phyloP scores from a whole-genome alignment of 768 basidiomycete genomes.

The Trametes cingulata region DNA sequence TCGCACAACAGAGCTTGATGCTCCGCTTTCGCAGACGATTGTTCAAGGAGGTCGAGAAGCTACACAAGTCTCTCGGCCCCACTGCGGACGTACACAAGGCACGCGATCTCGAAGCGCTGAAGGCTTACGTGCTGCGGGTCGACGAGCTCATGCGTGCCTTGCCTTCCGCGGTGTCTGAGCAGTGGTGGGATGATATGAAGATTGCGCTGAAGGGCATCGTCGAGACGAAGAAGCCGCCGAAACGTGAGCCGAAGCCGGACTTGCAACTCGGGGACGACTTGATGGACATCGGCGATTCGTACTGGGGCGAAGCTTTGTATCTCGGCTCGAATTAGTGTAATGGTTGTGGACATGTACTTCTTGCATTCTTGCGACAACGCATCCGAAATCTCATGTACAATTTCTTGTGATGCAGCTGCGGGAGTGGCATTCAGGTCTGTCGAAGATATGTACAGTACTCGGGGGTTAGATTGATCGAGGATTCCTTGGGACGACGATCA shows the following conservation, averaged over 20 bases:
- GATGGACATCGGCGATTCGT: not conserved
- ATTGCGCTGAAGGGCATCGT: conserved; percentile 26
- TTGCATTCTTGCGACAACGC: too few species aligned
- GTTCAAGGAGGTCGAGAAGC: conserved; percentile 6
- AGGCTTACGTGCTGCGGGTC: conserved; percentile 13
- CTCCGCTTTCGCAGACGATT: not conserved
- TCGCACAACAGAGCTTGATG: not conserved
- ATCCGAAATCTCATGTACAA: not conserved
- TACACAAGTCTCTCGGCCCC: conserved; percentile 24
- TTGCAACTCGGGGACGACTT: conserved; percentile 4
- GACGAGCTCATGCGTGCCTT: conserved; percentile 15
- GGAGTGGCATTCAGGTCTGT: not conserved
- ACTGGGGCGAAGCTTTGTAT: not conserved
- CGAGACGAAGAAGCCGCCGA: conserved; percentile 13
- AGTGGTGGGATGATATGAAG: conserved; percentile 19
- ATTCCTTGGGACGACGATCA: too few species aligned
- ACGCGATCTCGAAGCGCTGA: conserved; percentile 18
- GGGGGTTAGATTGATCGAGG: too few species aligned
- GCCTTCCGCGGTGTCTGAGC: not conserved
- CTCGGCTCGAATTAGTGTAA: not conserved
- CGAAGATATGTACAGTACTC: too few species aligned
- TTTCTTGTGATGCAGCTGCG: not conserved
- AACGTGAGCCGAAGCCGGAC: conserved; percentile 11
- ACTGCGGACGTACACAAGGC: conserved; percentile 18
- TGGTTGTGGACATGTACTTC: too few species aligned